Evolutionary conservation across 257 asterid genomes (phyloP).

Genomic region (Gentiana straminea): DNA sequence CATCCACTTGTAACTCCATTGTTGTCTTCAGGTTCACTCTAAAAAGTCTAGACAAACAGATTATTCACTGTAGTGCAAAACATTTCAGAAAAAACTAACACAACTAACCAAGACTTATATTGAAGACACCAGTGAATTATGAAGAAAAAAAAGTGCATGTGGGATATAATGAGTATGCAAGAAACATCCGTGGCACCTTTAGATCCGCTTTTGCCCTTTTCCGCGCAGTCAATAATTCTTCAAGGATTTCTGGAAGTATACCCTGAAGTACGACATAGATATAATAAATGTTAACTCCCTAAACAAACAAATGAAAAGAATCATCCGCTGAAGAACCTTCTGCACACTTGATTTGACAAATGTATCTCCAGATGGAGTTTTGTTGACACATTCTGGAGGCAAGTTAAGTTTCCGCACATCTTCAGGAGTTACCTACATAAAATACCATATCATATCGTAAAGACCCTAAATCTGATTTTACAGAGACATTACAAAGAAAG

Average conservation of each 20-base stretch:
- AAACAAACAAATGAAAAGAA: constrained; percentile 1
- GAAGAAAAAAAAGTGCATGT: constrained; percentile 1
- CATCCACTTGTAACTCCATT: no score
- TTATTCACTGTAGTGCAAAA: no score
- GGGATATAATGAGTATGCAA: constrained; percentile 1
- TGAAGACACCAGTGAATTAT: background rate
- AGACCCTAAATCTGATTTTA: background rate
- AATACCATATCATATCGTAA: constrained; percentile 3
- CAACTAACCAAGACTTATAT: background rate
- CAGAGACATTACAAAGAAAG: background rate
- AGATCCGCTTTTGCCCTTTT: constrained; percentile 96
- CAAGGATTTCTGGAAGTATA: constrained; percentile 96
- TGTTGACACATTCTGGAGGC: constrained; percentile 72
- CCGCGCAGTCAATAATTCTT: constrained; percentile 93
- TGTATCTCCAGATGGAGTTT: constrained; percentile 97
- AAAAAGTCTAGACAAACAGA: no score
- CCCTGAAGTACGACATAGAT: constrained; percentile 44
- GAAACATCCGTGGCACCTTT: constrained; percentile 43
- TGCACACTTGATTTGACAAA: constrained; percentile 80
- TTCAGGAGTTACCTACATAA: constrained; percentile 68
- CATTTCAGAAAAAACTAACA: no score
- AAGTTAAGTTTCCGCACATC: constrained; percentile 73
- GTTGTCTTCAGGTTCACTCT: no score
- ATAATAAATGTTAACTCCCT: constrained; percentile 10
- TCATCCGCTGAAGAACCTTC: constrained; percentile 40